Percentiles rank a stretch among this genome's conserved stretches.
These are phyloP conservation scores for Beta macrorhiza DNA, from an alignment of 179 eudicot genomes.

Conservation along the genomic window DNA sequence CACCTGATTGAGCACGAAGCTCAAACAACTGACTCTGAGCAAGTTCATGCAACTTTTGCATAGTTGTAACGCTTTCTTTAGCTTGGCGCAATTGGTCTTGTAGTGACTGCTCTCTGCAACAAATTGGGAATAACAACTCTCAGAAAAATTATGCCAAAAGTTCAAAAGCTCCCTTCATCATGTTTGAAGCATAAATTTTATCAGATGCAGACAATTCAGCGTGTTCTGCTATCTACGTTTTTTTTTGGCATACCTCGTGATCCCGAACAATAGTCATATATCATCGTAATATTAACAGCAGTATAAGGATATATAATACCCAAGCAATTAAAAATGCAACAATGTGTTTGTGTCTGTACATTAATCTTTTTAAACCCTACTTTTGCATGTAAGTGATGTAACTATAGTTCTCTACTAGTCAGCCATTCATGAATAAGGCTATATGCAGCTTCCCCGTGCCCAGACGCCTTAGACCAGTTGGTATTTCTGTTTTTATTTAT, in stretches of 20 bases:
- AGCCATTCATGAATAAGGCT: background rate
- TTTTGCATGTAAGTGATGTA: background rate
- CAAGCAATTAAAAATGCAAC: background rate
- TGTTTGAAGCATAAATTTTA: background rate
- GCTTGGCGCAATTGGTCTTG: conserved; percentile 98
- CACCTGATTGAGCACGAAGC: conserved; percentile 91
- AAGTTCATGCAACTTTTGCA: conserved; percentile 94
- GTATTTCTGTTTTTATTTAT: background rate
- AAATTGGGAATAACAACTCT: conserved; percentile 25
- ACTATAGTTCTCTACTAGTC: background rate
- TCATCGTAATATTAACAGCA: background rate
- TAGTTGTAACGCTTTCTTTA: conserved; percentile 89
- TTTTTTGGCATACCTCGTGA: background rate
- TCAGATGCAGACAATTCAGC: background rate
- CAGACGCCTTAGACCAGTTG: background rate
- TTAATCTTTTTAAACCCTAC: background rate
- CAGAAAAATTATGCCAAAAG: background rate
- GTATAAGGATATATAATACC: too few species aligned
- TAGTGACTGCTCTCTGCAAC: conserved; percentile 78
- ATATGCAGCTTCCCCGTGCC: background rate
- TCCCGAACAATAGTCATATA: background rate
- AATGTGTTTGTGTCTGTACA: background rate
- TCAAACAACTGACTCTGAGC: conserved; percentile 98
- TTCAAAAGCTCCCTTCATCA: background rate
- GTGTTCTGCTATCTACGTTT: background rate